phyloP scores from a whole-genome alignment of 2,329 filamentous ascomycete genomes.

The Septoria linicola region DNA sequence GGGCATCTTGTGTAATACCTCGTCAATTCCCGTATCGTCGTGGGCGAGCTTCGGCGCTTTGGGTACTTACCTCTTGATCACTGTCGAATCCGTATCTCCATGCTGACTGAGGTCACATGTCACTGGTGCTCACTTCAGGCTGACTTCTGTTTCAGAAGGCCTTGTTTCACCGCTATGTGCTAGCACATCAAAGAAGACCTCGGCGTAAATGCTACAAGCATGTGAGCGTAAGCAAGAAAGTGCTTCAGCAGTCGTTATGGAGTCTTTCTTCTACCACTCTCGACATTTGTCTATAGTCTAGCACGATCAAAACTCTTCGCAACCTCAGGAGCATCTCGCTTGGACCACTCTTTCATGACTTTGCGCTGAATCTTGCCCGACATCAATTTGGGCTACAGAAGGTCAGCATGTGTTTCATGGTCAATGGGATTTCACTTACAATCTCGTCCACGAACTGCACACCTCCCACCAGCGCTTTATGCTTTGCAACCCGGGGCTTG shows the following conservation, averaged over 20 bases:
- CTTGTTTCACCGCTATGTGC: no score
- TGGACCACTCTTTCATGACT: constrained; percentile 57
- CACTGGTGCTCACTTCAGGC: no score
- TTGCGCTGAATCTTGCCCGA: constrained; percentile 61
- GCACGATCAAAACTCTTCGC: constrained; percentile 25
- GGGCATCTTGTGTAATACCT: no score
- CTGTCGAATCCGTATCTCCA: no score
- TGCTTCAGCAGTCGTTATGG: no score
- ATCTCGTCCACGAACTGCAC: constrained; percentile 56
- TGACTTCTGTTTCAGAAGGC: no score
- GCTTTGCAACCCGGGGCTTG: constrained; percentile 41
- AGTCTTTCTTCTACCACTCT: no score
- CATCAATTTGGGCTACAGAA: constrained; percentile 50
- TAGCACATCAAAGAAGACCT: constrained; percentile 1
- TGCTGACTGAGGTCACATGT: no score
- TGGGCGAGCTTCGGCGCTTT: constrained; percentile 48
- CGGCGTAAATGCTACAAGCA: constrained; percentile 3
- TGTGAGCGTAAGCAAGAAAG: no score
- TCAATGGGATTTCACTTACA: constrained; percentile 14
- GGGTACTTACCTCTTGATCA: constrained; percentile 40
- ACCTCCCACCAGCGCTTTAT: constrained; percentile 44
- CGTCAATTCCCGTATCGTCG: constrained; percentile 32
- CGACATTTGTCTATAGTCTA: constrained; percentile 46
- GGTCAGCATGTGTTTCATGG: constrained; percentile 2
- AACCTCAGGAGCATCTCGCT: constrained; percentile 49